Percentiles rank a stretch among this genome's conserved stretches.
phyloP scores from a whole-genome alignment of 2,329 filamentous ascomycete species.

The Exophiala viscosa region DNA sequence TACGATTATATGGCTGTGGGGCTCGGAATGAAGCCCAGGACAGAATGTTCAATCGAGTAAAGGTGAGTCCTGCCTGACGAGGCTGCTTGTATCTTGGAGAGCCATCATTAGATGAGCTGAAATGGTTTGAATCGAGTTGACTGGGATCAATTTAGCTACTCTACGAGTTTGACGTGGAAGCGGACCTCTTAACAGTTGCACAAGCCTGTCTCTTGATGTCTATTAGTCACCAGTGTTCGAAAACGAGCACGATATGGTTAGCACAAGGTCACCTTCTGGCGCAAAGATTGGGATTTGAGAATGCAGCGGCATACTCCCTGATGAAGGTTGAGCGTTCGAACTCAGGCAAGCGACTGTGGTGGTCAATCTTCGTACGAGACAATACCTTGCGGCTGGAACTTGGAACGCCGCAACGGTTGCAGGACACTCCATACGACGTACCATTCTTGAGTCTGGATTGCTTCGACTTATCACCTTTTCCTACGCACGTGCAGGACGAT shows the following conservation, averaged over 20 bases:
- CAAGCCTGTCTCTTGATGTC: slow-evolving; percentile 88
- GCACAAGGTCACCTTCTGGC: slow-evolving; percentile 43
- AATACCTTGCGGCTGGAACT: slow-evolving; percentile 87
- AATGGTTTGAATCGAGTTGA: too few species aligned
- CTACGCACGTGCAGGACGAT: slow-evolving; percentile 30
- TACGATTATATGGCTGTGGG: slow-evolving; percentile 71
- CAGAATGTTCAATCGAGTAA: slow-evolving; percentile 76
- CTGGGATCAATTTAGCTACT: slow-evolving; percentile 55
- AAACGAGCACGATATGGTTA: slow-evolving; percentile 47
- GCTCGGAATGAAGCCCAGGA: slow-evolving; percentile 77
- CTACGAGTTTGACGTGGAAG: slow-evolving; percentile 92
- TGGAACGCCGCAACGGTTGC: slow-evolving; percentile 84
- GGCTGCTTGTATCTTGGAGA: too few species aligned
- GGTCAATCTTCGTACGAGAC: slow-evolving; percentile 93
- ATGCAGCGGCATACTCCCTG: slow-evolving; percentile 63
- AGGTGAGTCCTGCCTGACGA: not conserved
- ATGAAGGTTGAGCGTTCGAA: slow-evolving; percentile 71
- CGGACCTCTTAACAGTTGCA: slow-evolving; percentile 79
- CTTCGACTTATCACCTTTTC: slow-evolving; percentile 69
- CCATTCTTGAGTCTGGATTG: slow-evolving; percentile 80
- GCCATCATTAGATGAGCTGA: too few species aligned
- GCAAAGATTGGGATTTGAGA: slow-evolving; percentile 89
- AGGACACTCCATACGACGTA: slow-evolving; percentile 88
- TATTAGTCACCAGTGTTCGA: slow-evolving; percentile 94
- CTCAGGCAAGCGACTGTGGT: slow-evolving; percentile 93